Evolutionary conservation across 192 early-diverging fungal species (phyloP), one percentile per base, ranked within the genome.

Genomic region (Backusella liffmaniae): DNA sequence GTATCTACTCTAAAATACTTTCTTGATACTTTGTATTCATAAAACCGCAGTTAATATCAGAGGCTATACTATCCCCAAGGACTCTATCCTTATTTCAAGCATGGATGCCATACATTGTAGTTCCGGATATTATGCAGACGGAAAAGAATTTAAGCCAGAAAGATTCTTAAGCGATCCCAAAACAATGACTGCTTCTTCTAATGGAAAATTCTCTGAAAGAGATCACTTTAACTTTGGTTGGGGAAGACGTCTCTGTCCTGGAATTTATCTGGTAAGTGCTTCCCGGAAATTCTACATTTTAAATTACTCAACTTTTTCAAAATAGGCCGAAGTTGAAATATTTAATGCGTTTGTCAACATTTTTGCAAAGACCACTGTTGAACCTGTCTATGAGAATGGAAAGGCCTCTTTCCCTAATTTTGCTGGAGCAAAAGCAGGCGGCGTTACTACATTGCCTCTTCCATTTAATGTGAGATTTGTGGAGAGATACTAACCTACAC

Each of bases 211-310:
- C 12, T 30, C 15, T 12, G 26, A 72, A 13, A 42, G 70, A 49
- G 70, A 72, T 72, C 70, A 72, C 30, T 72, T 34, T 51, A 51
- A 30, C 23, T 72, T 72, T 72, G 70, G 70, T 18, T 72, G 70
- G 70, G 70, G 70, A 72, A 72, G 70, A 32, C 66, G 66, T 3
- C 29, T 67, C 66, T 67, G 66, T 32, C 66, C 66, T 18, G 66
- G 66, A 18, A 67, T 67, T 32, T 36, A 67, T 18, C 12, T 67
- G 10, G 66, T 67, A 67, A 67, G 66, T 30, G 62, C 0, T 13
- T 29, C 5, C 23, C 3, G 26, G 1, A 10, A 39, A 2, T 10
- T 39, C 0, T 39, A 39, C 6, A 32, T 32, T 32, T 39, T 39
- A 39, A 39, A 39, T 9, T 39, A 39, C 10, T 65, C 23, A 23